Evolutionary conservation across 1,284 basidiomycete genomes (phyloP), one percentile per base, ranked within the genome.

Genomic region (Apiotrichum laibachii): DNA sequence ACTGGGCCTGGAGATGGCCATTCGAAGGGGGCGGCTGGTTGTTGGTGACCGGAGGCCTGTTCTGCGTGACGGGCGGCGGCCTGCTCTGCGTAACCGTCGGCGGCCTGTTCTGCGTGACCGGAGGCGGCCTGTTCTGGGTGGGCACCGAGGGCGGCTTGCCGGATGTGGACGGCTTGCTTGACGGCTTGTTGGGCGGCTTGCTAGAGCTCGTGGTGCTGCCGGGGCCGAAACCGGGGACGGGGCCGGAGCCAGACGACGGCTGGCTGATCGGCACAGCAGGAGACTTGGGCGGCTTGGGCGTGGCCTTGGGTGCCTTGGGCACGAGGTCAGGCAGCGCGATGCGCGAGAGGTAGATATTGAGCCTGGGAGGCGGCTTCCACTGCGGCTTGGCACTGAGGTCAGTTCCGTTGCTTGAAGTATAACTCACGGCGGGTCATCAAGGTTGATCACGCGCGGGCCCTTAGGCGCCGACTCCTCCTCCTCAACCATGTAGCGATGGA

Each of bases 401-500:
- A 16, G 47, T 39, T 16, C 8, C 16, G n/a, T n/a, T n/a, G n/a
- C n/a, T n/a, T n/a, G 26, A 31, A 16, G 18, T 0, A 21, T 2
- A 9, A 61, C 54, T 55, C 53, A 58, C 54, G 47, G 21, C 8
- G 56, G 56, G 49, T 75, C 73, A 59, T 78, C 70, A 39, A 78
- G 64, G 12, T 75, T 71, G 62, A 78, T 78, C 13, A 75, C 68
- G 34, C 66, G 68, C 5, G 72, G 70, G 8, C 67, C 70, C 22
- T 49, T 46, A 15, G 37, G 48, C 12, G 35, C 49, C 15, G 61
- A 58, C 44, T 61, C 51, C 13, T 67, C 60, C 51, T 75, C 72
- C 51, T 78, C 77, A 4, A 72, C 55, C 15, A 79, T 71, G 57
- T 79, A 79, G 58, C 77, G 74, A 39, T 73, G 66, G 34, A 79